phyloP scores from a whole-genome alignment of 1,284 basidiomycete species.

The Moesziomyces sp. region DNA sequence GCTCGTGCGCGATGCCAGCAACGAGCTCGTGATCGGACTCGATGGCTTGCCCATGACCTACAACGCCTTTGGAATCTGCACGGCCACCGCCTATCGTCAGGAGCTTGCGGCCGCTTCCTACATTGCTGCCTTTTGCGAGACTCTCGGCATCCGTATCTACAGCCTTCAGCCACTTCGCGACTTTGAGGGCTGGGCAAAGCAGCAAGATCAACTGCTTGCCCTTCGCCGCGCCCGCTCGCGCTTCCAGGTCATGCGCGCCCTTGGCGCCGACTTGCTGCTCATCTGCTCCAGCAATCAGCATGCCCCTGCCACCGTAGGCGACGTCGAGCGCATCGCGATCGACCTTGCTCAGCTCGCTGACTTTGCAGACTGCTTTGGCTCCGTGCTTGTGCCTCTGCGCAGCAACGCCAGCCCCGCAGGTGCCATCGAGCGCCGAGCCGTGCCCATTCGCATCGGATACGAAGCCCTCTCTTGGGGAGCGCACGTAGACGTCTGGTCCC shows the following conservation, averaged over 20 bases:
- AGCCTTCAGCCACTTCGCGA: constrained; percentile 68
- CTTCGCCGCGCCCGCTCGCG: constrained; percentile 33
- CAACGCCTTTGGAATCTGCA: constrained; percentile 51
- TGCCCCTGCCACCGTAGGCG: constrained; percentile 50
- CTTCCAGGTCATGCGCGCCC: constrained; percentile 56
- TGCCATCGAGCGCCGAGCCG: constrained; percentile 14
- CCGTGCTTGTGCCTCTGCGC: constrained; percentile 3
- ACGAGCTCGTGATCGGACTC: constrained; percentile 72
- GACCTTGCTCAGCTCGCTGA: constrained; percentile 58
- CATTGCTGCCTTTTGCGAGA: constrained; percentile 51
- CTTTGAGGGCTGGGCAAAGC: constrained; percentile 63
- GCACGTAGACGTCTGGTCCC: constrained; percentile 61
- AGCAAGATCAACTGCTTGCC: constrained; percentile 33
- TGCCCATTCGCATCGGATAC: constrained; percentile 56
- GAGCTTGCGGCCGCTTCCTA: constrained; percentile 60
- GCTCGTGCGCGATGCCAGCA: constrained; percentile 71
- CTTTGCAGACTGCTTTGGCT: constrained; percentile 34
- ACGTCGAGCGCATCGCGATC: constrained; percentile 48
- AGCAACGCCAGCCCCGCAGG: constrained; percentile 2
- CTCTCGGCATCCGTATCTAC: constrained; percentile 58
- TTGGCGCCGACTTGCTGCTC: constrained; percentile 57
- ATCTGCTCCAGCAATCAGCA: constrained; percentile 61
- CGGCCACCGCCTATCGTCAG: constrained; percentile 24
- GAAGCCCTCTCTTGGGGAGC: constrained; percentile 62
- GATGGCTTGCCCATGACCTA: constrained; percentile 48